Conservation (phyloP, 2,329 filamentous ascomycete genomes). For the Colletotrichum chlorophyti region DNA sequence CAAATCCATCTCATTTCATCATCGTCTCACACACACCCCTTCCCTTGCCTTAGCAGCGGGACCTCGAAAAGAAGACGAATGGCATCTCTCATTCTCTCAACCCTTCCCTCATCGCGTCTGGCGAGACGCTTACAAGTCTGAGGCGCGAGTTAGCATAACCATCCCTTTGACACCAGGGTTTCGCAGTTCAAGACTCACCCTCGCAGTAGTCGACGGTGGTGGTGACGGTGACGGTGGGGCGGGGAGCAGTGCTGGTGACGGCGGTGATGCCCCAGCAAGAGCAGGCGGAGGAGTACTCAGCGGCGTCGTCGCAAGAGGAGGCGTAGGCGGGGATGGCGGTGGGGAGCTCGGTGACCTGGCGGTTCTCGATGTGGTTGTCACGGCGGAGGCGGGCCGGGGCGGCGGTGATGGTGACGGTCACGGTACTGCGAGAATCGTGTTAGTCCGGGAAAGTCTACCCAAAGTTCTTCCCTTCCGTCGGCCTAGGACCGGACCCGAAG, state of each 20-base stretch:
- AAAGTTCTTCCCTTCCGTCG: background rate
- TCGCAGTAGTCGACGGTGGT: slow-evolving; percentile 50
- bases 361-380: slow-evolving; percentile 31
- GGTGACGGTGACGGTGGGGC: slow-evolving; percentile 49
- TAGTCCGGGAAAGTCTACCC: slow-evolving; percentile 1
- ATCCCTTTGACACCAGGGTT: too few relatives aligned
- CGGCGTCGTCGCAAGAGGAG: slow-evolving; percentile 40
- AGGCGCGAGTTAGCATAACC: background rate
- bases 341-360: slow-evolving; percentile 40
- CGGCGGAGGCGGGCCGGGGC: slow-evolving; percentile 39
- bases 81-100: background rate
- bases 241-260: slow-evolving; percentile 43
- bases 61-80: slow-evolving; percentile 15
- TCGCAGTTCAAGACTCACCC: slow-evolving; percentile 31
- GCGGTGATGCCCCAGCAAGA: slow-evolving; percentile 52
- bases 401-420: slow-evolving; percentile 46
- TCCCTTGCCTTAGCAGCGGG: background rate
- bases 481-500: background rate
- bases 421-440: slow-evolving; percentile 39
- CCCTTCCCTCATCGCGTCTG: background rate
- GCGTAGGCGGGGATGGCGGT: slow-evolving; percentile 48
- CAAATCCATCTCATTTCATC: slow-evolving; percentile 12
- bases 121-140: slow-evolving; percentile 21
- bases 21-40: background rate
- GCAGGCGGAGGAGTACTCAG: slow-evolving; percentile 50